phyloP scores from a whole-genome alignment of 1,284 basidiomycete species.

The Tilletia caries region DNA sequence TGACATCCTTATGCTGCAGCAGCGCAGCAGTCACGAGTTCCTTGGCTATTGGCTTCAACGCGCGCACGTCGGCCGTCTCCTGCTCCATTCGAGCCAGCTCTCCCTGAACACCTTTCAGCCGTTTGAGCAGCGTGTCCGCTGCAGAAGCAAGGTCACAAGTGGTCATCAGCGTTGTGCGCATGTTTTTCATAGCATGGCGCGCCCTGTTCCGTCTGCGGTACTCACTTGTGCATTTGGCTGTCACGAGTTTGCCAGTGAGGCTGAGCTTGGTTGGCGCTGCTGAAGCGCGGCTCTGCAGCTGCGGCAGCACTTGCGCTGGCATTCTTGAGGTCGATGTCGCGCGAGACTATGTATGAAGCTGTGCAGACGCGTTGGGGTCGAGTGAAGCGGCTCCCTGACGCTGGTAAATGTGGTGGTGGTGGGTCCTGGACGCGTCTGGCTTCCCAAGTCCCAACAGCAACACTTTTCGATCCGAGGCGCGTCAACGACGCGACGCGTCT shows the following conservation, averaged over 20 bases:
- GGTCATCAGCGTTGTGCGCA: not conserved
- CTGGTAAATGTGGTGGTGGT: too few species aligned
- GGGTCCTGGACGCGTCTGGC: too few species aligned
- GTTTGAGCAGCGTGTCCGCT: not conserved
- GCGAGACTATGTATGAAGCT: too few species aligned
- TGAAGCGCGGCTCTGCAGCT: too few species aligned
- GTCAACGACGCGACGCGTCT: too few species aligned
- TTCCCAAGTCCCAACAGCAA: too few species aligned
- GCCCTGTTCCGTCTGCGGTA: not conserved
- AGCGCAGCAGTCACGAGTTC: slow-evolving; percentile 78
- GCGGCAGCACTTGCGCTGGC: slow-evolving; percentile 7
- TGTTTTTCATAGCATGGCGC: not conserved
- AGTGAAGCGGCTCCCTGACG: too few species aligned
- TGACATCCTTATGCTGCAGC: slow-evolving; percentile 85
- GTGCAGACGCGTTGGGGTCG: too few species aligned
- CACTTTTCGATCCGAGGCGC: too few species aligned
- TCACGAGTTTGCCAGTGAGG: not conserved
- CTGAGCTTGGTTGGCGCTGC: not conserved
- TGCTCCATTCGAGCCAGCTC: slow-evolving; percentile 84
- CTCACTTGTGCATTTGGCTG: not conserved
- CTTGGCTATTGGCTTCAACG: slow-evolving; percentile 68
- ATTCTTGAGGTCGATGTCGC: not conserved
- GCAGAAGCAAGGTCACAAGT: not conserved
- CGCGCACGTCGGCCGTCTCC: slow-evolving; percentile 72
- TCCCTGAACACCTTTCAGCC: slow-evolving; percentile 63